Evolutionary conservation across 1,139 yeast species (phyloP), one percentile per base, ranked within the genome.

Genomic region (Suhomyces terraborum): DNA sequence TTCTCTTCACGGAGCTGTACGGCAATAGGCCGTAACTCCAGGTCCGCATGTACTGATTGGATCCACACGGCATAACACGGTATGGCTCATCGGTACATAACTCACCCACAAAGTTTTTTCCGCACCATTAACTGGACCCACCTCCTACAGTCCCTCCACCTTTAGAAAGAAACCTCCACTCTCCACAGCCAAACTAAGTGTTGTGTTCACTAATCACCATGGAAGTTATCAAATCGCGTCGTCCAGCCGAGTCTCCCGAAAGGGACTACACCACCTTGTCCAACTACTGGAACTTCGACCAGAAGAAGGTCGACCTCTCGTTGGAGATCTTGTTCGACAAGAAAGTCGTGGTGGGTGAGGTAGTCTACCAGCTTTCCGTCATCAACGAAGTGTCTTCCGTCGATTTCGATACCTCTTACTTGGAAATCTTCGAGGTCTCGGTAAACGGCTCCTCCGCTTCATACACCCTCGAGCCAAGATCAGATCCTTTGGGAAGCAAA

Each of bases 261-360:
- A 46, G 56, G 8, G 96, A 88, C 61, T 84, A 86, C 18, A 83
- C 93, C 13, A 86, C 96, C 4, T 66, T 76, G 20, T 88, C 96
- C 38, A 86, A 84, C 61, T 88, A 87, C 63, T 54, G 54, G 24
- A 55, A 68, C 34, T 84, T 85, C 56, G 53, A 64, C 6, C 75
- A 86, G 23, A 52, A 60, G 14, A 64, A 74, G 45, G 82, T 94
- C 1, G 59, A 58, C 4, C 66, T 88, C 40, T 66, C 73, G 45
- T 64, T 85, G 42, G 66, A 71, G 12, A 73, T 89, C 13, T 62
- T 73, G 42, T 89, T 91, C 66, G 74, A 73, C 12, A 52, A 65
- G 17, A 67, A 77, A 49, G 62, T 61, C 14, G 69, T 88, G 16
- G 41, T 50, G 1, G 96, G 96, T 22, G 53, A 64, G 6, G 86